Evolutionary conservation across 768 basidiomycete species (phyloP).

Genomic region (Nidularia sp.): DNA sequence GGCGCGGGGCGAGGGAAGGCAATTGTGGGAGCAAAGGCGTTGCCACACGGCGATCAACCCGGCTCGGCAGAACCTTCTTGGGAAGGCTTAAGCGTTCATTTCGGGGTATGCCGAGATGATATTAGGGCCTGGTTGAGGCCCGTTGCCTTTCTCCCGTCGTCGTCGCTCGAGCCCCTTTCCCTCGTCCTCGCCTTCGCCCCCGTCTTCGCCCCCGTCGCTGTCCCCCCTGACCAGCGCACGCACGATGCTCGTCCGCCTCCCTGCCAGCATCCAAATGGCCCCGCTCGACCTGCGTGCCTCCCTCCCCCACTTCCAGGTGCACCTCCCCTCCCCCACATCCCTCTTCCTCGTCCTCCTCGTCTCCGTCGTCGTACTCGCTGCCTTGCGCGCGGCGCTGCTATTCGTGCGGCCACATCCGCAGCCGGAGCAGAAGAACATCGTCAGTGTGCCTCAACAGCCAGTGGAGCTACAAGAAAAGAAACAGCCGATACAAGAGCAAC

Average conservation of each 20-base stretch:
- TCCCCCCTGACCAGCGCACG: background rate
- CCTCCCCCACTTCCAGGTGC: conserved; percentile 8
- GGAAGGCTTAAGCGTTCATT: background rate
- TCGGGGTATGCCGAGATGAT: background rate
- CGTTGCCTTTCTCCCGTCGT: background rate
- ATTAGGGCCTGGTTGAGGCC: background rate
- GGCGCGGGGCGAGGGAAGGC: background rate
- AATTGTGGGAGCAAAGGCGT: background rate
- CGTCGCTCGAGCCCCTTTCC: background rate
- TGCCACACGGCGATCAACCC: background rate
- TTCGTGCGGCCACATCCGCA: conserved; percentile 7
- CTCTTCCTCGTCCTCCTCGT: conserved; percentile 20
- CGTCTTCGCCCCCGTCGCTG: background rate
- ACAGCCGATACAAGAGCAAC: conserved; percentile 9
- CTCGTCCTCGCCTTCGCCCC: background rate
- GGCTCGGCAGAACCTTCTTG: background rate
- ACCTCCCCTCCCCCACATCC: conserved; percentile 15
- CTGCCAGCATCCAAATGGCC: conserved; percentile 3
- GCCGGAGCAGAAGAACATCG: conserved; percentile 3
- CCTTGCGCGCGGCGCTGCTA: conserved; percentile 14
- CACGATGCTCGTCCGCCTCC: conserved; percentile 17
- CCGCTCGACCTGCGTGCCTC: conserved; percentile 12
- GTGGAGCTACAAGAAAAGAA: conserved; percentile 7
- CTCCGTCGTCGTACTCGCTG: conserved; percentile 18
- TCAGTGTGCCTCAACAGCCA: background rate